A percentile compares a stretch with the other conserved stretches of the same genome.
These are phyloP conservation scores for Rosa rugosa DNA, from an alignment of 306 rosid species.

Conservation along the genomic window DNA sequence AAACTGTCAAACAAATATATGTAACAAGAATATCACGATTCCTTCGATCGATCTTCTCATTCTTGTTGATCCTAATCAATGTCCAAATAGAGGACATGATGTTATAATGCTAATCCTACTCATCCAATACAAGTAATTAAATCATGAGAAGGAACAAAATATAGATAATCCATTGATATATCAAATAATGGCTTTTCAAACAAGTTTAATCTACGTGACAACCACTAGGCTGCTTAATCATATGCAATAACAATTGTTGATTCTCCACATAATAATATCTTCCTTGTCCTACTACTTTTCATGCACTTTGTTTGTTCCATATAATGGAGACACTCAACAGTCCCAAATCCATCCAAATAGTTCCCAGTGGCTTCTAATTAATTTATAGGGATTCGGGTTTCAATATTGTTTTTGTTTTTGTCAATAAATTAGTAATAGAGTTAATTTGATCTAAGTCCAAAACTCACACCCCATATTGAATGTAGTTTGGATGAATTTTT, in stretches of 20 bases:
- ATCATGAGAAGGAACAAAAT: conserved; percentile 4
- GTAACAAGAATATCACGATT: not conserved
- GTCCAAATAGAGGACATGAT: not conserved
- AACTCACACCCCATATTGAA: no score
- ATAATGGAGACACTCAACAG: conserved; percentile 20
- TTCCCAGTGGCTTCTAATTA: not conserved
- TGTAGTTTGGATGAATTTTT: no score
- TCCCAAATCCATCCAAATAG: not conserved
- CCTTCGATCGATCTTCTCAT: not conserved
- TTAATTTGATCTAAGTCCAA: no score
- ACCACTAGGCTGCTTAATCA: conserved; percentile 19
- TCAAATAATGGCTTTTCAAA: not conserved
- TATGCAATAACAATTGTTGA: conserved; percentile 16
- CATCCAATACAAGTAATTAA: conserved; percentile 2
- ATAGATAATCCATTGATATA: not conserved
- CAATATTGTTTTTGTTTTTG: no score
- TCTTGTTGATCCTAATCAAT: not conserved
- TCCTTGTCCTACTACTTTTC: not conserved
- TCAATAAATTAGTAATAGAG: no score
- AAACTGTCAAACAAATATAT: not conserved
- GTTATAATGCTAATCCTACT: conserved; percentile 19
- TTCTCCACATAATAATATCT: conserved; percentile 25
- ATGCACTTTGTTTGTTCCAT: conserved; percentile 8
- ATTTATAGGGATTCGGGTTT: not conserved
- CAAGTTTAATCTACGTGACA: conserved; percentile 27